Evolutionary conservation across 305 asterid species (phyloP).

Genomic region (Caryopteris hybrid): DNA sequence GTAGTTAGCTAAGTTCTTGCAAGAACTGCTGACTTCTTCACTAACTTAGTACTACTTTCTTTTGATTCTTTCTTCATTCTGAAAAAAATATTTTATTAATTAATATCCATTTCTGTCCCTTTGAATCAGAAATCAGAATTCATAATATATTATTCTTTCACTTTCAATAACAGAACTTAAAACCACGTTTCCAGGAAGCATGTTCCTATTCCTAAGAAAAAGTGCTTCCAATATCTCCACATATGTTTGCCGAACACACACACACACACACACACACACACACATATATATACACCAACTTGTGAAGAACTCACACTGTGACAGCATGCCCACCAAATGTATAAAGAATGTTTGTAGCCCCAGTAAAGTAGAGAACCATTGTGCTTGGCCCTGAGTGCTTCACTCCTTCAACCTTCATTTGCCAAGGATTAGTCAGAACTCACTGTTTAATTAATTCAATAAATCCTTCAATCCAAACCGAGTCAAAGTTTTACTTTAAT

Average conservation of each 20-base stretch:
- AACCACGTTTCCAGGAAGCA: conserved; percentile 33
- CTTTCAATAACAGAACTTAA: background rate
- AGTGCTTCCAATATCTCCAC: background rate
- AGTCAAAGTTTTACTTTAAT: conserved; percentile 36
- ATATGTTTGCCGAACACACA: too few species aligned
- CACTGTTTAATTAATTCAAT: background rate
- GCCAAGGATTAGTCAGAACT: background rate
- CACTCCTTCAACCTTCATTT: conserved; percentile 60
- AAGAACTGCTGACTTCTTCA: background rate
- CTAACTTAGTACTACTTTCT: background rate
- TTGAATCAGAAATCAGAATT: background rate
- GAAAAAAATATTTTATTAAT: too few species aligned
- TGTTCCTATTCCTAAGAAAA: conserved; percentile 20
- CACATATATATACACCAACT: too few species aligned
- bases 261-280: background rate
- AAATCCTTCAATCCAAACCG: conserved; percentile 7
- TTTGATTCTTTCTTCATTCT: background rate
- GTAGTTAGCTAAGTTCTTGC: background rate
- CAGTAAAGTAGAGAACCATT: conserved; percentile 78
- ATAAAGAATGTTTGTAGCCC: conserved; percentile 83
- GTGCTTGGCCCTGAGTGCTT: conserved; percentile 69
- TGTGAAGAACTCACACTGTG: conserved; percentile 58
- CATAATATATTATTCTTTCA: background rate
- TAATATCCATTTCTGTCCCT: too few species aligned
- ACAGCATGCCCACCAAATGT: conserved; percentile 96